Conservation (phyloP, 768 basidiomycete genomes). For the Termitomyces sp. region DNA sequence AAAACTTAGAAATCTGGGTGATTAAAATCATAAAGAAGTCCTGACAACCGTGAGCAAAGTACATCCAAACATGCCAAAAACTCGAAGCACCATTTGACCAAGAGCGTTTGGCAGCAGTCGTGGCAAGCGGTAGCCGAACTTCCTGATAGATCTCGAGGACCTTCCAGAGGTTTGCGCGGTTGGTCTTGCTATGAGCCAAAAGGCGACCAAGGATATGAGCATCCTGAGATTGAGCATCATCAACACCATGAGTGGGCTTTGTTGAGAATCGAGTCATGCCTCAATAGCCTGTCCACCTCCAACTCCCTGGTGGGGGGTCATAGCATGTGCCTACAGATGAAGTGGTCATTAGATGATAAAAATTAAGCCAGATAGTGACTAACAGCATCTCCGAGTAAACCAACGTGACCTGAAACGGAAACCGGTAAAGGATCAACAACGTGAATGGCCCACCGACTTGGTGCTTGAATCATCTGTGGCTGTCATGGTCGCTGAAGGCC, state of each 20-base stretch:
- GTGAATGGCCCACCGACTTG: conserved; percentile 34
- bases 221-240: conserved; percentile 5
- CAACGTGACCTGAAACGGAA: conserved; percentile 7
- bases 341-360: not conserved
- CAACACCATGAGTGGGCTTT: no score
- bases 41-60: not conserved
- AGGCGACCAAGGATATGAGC: conserved; percentile 18
- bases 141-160: conserved; percentile 16
- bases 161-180: conserved; percentile 4
- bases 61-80: not conserved
- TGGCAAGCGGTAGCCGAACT: conserved; percentile 12
- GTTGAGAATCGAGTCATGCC: not conserved
- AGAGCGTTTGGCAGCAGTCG: conserved; percentile 10
- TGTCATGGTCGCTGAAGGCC: not conserved
- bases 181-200: conserved; percentile 11
- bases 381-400: conserved; percentile 6
- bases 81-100: conserved; percentile 10
- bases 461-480: conserved; percentile 19
- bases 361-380: not conserved
- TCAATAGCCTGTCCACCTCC: conserved; percentile 21
- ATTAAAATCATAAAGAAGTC: conserved; percentile 1
- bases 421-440: conserved; percentile 27
- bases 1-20: not conserved
- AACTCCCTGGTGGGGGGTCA: conserved; percentile 20
- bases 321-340: conserved; percentile 16